phyloP scores from a whole-genome alignment of 305 asterid species.

The Fraxinus latifolia region DNA sequence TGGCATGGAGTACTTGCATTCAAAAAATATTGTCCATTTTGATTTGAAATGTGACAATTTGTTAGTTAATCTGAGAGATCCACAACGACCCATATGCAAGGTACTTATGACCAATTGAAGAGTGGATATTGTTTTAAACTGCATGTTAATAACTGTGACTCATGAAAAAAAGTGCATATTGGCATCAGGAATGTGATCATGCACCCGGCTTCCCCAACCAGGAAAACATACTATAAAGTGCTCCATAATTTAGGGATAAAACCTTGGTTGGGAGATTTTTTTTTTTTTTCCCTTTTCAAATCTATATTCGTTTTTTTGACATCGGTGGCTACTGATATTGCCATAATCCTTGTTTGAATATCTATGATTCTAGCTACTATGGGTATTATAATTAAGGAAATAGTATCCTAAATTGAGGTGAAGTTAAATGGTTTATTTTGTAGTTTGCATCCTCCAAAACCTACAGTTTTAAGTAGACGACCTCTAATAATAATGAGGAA shows the following conservation, averaged over 20 bases:
- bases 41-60: conserved; percentile 84
- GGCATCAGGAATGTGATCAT: background rate
- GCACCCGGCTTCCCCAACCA: conserved; percentile 5
- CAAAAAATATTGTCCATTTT: conserved; percentile 74
- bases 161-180: background rate
- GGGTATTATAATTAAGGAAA: background rate
- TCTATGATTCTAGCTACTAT: background rate
- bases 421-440: background rate
- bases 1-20: conserved; percentile 87
- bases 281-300: background rate
- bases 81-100: conserved; percentile 79
- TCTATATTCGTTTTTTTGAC: background rate
- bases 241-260: background rate
- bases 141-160: conserved; percentile 12
- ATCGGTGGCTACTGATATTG: background rate
- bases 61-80: conserved; percentile 70
- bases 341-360: background rate
- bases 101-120: conserved; percentile 31
- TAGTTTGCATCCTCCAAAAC: background rate
- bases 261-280: background rate
- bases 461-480: background rate
- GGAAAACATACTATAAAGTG: background rate
- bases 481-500: background rate
- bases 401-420: background rate
- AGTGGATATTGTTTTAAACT: conserved; percentile 12